phyloP scores from a whole-genome alignment of 441 rosid genomes.

The Gossypium trilobum region DNA sequence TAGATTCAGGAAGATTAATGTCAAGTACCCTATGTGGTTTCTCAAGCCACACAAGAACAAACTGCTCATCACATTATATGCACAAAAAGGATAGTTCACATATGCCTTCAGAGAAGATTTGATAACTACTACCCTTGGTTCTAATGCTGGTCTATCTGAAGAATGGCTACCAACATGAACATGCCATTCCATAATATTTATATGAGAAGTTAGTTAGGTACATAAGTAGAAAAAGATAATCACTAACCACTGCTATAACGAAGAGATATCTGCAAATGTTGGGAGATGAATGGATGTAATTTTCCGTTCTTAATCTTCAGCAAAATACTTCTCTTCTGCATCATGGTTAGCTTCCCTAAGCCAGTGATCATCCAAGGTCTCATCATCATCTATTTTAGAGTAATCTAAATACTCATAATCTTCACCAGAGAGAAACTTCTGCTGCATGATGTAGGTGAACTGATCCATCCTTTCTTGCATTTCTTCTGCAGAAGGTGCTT shows the following conservation, averaged over 20 bases:
- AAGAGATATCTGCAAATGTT: not conserved
- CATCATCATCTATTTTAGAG: constrained; percentile 70
- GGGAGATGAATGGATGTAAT: not conserved
- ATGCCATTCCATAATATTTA: not conserved
- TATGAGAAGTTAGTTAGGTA: not conserved
- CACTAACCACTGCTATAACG: not conserved
- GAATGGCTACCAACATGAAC: not conserved
- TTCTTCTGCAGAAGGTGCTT: constrained; percentile 41
- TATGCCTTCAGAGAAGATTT: not conserved
- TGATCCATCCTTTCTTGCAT: constrained; percentile 79
- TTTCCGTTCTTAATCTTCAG: constrained; percentile 36
- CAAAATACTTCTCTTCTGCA: constrained; percentile 87
- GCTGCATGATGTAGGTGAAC: constrained; percentile 69
- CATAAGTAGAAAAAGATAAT: constrained; percentile 8
- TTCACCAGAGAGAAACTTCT: constrained; percentile 78
- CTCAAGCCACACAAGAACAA: not conserved
- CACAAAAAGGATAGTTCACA: not conserved
- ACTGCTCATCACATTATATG: not conserved
- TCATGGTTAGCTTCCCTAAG: constrained; percentile 58
- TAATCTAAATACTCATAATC: constrained; percentile 77
- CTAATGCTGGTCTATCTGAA: not conserved
- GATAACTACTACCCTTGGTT: not conserved
- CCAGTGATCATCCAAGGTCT: constrained; percentile 91
- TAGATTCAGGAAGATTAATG: not conserved
- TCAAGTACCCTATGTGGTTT: not conserved